Percentiles rank a stretch among this genome's conserved stretches.
phyloP scores from a whole-genome alignment of 83 land plant genomes.

The Thuja plicata region DNA sequence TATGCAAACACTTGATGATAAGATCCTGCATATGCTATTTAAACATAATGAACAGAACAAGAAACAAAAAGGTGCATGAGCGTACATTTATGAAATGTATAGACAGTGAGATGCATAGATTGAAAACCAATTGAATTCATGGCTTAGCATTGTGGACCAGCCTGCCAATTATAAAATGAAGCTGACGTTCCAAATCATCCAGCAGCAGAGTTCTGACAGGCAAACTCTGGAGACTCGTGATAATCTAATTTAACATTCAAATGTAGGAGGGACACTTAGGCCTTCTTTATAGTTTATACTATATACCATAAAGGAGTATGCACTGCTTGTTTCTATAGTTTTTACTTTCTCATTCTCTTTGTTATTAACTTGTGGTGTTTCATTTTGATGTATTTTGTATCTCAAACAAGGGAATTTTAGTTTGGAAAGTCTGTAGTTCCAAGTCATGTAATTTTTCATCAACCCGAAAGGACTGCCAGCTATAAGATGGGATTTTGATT shows the following conservation, averaged over 20 bases:
- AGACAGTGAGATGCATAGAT: neutral
- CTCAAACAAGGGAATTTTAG: neutral
- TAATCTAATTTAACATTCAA: neutral
- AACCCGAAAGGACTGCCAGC: neutral
- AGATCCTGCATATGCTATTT: neutral
- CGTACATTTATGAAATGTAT: neutral
- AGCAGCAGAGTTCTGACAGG: neutral
- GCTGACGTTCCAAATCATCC: neutral
- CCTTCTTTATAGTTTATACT: neutral
- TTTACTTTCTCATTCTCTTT: neutral
- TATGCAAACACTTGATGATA: neutral
- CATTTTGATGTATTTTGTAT: neutral
- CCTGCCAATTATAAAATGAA: neutral
- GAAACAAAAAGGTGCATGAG: neutral
- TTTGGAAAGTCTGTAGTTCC: neutral
- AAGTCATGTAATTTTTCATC: neutral
- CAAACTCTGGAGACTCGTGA: neutral
- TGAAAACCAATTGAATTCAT: neutral
- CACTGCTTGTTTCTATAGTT: no score
- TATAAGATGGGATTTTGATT: neutral
- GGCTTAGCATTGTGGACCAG: neutral
- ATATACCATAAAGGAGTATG: no score
- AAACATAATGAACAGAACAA: neutral
- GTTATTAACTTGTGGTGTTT: neutral
- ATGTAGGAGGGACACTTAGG: neutral